These are phyloP conservation scores for Cutaneotrichosporon sp. DNA, from an alignment of 1,284 basidiomycete genomes.

Conservation along the genomic window DNA sequence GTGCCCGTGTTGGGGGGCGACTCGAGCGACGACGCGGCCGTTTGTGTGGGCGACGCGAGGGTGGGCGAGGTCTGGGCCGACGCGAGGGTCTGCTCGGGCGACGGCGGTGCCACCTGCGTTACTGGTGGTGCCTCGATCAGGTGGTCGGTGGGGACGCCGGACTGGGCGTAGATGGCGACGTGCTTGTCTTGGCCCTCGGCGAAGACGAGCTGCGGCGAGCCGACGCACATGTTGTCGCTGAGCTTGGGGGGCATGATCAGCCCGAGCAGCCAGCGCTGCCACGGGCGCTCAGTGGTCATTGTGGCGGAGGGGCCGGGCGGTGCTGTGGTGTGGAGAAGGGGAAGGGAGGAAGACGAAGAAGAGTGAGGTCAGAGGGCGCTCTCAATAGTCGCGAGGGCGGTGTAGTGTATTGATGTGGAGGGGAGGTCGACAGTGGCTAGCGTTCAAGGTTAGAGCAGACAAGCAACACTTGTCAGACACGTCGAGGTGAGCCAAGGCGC, in stretches of 20 bases:
- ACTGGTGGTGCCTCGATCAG: neutral
- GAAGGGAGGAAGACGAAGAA: neutral
- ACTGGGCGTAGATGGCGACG: constrained; percentile 3
- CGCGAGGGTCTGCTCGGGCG: neutral
- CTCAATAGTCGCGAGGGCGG: too few relatives aligned
- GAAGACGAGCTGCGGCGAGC: constrained; percentile 9
- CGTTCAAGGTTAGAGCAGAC: too few relatives aligned
- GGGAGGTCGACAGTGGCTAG: neutral
- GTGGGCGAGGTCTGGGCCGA: constrained; percentile 3
- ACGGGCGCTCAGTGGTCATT: constrained; percentile 9
- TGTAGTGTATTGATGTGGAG: neutral
- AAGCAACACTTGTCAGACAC: neutral
- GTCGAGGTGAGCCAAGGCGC: neutral
- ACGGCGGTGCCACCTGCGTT: neutral
- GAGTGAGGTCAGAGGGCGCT: neutral
- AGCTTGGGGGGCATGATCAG: constrained; percentile 12
- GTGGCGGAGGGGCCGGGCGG: neutral
- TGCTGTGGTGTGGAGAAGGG: neutral
- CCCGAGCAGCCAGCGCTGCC: constrained; percentile 21
- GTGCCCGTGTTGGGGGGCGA: constrained; percentile 2
- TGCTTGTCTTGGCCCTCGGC: constrained; percentile 8
- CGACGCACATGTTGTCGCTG: constrained; percentile 10
- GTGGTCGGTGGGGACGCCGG: constrained; percentile 6
- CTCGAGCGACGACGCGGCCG: neutral
- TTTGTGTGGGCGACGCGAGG: neutral